Percentiles rank a stretch among this genome's conserved stretches.
Evolutionary conservation across 2,329 filamentous ascomycete species (phyloP).

Genomic region (Escovopsis sp.): DNA sequence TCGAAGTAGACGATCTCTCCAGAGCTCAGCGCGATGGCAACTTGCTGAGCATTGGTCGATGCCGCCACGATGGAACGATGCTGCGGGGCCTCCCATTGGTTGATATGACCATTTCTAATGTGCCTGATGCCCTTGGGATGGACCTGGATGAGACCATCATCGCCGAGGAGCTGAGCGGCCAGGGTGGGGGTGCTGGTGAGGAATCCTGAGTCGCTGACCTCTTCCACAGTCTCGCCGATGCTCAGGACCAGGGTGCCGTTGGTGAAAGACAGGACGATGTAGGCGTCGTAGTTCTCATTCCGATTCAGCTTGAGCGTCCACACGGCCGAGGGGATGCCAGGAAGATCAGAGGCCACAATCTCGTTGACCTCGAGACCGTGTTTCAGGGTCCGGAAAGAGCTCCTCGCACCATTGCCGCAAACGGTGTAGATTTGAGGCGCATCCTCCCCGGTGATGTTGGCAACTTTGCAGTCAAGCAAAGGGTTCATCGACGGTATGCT

Average conservation of each 20-base stretch:
- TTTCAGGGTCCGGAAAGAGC: conserved; percentile 80
- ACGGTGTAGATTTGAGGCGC: conserved; percentile 93
- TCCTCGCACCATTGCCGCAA: conserved; percentile 76
- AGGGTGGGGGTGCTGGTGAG: conserved; percentile 77
- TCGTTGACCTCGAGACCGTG: conserved; percentile 89
- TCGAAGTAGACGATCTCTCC: conserved; percentile 98
- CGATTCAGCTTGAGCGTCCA: conserved; percentile 87
- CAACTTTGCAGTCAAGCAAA: conserved; percentile 78
- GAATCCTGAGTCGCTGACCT: conserved; percentile 89
- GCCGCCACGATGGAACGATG: conserved; percentile 93
- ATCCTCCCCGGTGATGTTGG: conserved; percentile 81
- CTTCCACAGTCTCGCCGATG: conserved; percentile 92
- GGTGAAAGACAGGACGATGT: conserved; percentile 87
- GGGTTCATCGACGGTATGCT: conserved; percentile 83
- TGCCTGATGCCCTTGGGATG: conserved; percentile 94
- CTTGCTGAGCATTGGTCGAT: conserved; percentile 82
- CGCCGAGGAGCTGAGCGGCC: conserved; percentile 85
- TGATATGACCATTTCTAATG: conserved; percentile 63
- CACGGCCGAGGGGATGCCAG: conserved; percentile 75
- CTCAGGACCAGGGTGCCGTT: conserved; percentile 85
- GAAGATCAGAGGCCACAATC: conserved; percentile 86
- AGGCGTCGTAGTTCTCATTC: conserved; percentile 76
- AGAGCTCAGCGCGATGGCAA: conserved; percentile 85
- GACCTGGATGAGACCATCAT: conserved; percentile 84
- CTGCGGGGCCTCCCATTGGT: conserved; percentile 86